Percentiles rank a stretch among this genome's conserved stretches.
These are phyloP conservation scores for Drechmeria coniospora DNA, from an alignment of 2,329 filamentous ascomycete genomes.

Conservation along the genomic window DNA sequence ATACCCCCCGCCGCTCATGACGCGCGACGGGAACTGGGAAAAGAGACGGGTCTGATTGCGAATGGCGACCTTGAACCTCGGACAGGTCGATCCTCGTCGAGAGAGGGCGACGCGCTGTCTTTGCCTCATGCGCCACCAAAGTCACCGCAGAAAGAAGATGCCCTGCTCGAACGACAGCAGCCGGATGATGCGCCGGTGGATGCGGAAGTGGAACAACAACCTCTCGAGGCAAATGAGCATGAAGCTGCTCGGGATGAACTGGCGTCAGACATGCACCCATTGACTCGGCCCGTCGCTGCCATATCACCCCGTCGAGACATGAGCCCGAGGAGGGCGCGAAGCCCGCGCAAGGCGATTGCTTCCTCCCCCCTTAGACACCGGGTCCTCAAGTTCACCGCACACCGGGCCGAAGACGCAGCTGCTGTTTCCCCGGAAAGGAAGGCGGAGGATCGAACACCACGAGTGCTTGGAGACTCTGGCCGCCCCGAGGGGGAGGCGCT, in stretches of 20 bases:
- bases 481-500: too few relatives aligned
- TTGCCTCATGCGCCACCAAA: too few relatives aligned
- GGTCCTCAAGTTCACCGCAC: conserved; percentile 15
- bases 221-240: too few relatives aligned
- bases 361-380: conserved; percentile 18
- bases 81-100: too few relatives aligned
- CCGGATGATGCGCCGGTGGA: too few relatives aligned
- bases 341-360: conserved; percentile 16
- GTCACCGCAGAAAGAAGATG: too few relatives aligned
- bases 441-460: conserved; percentile 3
- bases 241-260: conserved; percentile 3
- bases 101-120: too few relatives aligned
- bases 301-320: conserved; percentile 10
- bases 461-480: too few relatives aligned
- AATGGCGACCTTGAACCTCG: conserved; percentile 38
- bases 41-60: conserved; percentile 41
- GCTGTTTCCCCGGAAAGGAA: not conserved
- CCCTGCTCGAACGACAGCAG: too few relatives aligned
- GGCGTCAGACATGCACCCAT: conserved; percentile 6
- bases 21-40: conserved; percentile 31
- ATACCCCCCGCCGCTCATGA: conserved; percentile 16
- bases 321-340: conserved; percentile 17
- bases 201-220: too few relatives aligned
- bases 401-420: conserved; percentile 8
- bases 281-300: conserved; percentile 6